Evolutionary conservation across 2,329 filamentous ascomycete species (phyloP).

Genomic region (Alternaria solani): DNA sequence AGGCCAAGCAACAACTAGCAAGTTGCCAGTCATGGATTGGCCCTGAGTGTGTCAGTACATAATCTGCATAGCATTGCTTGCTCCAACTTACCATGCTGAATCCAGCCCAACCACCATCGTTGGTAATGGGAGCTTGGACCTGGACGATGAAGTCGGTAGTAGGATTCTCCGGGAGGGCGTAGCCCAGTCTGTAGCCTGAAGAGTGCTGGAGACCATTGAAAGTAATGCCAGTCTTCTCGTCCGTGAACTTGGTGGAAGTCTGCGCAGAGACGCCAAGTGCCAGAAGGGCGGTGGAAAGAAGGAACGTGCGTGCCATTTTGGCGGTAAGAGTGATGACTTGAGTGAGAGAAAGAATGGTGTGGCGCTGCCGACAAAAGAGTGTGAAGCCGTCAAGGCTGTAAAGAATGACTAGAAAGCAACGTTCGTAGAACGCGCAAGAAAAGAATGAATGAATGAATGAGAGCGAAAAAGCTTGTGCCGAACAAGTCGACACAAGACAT

Average conservation of each 20-base stretch:
- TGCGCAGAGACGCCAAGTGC: constrained; percentile 39
- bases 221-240: constrained; percentile 44
- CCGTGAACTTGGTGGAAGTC: constrained; percentile 36
- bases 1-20: constrained; percentile 64
- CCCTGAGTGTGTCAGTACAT: constrained; percentile 39
- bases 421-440: constrained; percentile 24
- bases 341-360: constrained; percentile 27
- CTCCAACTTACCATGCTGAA: constrained; percentile 43
- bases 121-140: constrained; percentile 55
- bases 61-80: not conserved
- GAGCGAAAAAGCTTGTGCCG: constrained; percentile 20
- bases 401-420: constrained; percentile 29
- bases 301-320: constrained; percentile 41
- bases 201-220: constrained; percentile 44
- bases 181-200: constrained; percentile 59
- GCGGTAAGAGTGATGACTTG: constrained; percentile 10
- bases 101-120: constrained; percentile 60
- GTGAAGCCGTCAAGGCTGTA: constrained; percentile 46
- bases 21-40: constrained; percentile 58
- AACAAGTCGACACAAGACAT: not conserved
- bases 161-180: constrained; percentile 60
- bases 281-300: constrained; percentile 38
- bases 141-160: constrained; percentile 64
- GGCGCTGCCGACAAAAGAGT: constrained; percentile 39
- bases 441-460: constrained; percentile 21